Percentiles rank a stretch among this genome's conserved stretches.
phyloP scores from a whole-genome alignment of 2,329 filamentous ascomycete species.

The Penicillium olsonii region DNA sequence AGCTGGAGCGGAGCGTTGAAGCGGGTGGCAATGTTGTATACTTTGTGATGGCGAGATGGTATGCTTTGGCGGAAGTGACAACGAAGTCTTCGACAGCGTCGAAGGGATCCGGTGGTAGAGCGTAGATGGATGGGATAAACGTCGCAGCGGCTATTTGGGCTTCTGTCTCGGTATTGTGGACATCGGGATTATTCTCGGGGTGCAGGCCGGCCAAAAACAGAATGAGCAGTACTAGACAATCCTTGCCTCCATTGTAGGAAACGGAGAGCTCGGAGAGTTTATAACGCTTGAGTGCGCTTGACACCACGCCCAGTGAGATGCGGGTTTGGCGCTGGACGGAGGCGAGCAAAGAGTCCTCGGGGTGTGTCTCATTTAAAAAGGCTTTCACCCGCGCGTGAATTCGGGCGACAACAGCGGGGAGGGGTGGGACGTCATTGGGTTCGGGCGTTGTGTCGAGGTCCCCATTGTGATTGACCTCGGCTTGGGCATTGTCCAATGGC shows the following conservation, averaged over 20 bases:
- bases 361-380: slow-evolving; percentile 65
- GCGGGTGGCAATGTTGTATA: slow-evolving; percentile 64
- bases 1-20: slow-evolving; percentile 71
- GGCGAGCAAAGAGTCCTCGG: slow-evolving; percentile 57
- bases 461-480: slow-evolving; percentile 6
- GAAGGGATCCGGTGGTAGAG: slow-evolving; percentile 82
- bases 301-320: slow-evolving; percentile 70
- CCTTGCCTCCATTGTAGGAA: slow-evolving; percentile 97
- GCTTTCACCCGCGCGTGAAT: slow-evolving; percentile 61
- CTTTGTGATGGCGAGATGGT: slow-evolving; percentile 73
- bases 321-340: slow-evolving; percentile 74
- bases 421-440: slow-evolving; percentile 22
- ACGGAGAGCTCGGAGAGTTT: slow-evolving; percentile 77
- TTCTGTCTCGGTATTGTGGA: background rate
- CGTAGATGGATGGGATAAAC: slow-evolving; percentile 81
- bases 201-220: slow-evolving; percentile 72
- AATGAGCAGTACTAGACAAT: slow-evolving; percentile 89
- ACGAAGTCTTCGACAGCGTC: slow-evolving; percentile 85
- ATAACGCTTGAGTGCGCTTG: slow-evolving; percentile 74
- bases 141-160: slow-evolving; percentile 14
- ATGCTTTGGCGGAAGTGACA: slow-evolving; percentile 61
- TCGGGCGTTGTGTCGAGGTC: slow-evolving; percentile 4
- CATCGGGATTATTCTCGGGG: slow-evolving; percentile 19
- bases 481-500: background rate
- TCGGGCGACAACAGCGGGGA: slow-evolving; percentile 65